Conservation (phyloP, 495 filamentous ascomycete genomes). For the Xylaria bambusicola region DNA sequence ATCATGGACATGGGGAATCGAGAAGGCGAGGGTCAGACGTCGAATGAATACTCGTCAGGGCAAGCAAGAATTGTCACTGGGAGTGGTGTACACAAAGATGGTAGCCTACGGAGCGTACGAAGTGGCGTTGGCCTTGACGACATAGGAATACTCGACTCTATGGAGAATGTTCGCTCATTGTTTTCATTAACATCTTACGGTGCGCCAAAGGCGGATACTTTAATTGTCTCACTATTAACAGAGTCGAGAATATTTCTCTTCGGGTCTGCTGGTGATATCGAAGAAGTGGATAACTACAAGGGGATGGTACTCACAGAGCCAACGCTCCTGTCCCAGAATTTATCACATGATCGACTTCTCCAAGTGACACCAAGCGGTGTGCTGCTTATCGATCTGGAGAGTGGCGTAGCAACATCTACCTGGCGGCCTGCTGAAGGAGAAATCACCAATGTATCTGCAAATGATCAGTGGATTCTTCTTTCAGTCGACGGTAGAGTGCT, state of each 20-base stretch:
- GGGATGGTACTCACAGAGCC: conserved; percentile 68
- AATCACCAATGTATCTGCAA: conserved; percentile 81
- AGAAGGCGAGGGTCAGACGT: conserved; percentile 67
- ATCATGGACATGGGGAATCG: conserved; percentile 93
- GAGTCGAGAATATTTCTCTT: conserved; percentile 87
- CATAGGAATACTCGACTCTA: conserved; percentile 71
- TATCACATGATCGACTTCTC: conserved; percentile 63
- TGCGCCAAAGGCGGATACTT: conserved; percentile 58
- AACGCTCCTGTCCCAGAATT: conserved; percentile 70
- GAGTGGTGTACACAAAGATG: conserved; percentile 84
- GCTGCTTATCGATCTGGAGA: conserved; percentile 66
- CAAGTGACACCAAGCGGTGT: conserved; percentile 74
- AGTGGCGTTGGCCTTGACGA: conserved; percentile 95
- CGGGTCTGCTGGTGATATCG: conserved; percentile 71
- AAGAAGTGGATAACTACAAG: conserved; percentile 75
- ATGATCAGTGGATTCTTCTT: conserved; percentile 65
- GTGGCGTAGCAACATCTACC: conserved; percentile 64
- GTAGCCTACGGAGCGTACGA: conserved; percentile 81
- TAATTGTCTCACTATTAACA: conserved; percentile 78
- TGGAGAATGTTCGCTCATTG: conserved; percentile 71
- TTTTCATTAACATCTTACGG: conserved; percentile 55
- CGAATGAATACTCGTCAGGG: conserved; percentile 87
- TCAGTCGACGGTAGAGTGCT: conserved; percentile 70
- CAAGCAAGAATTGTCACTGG: conserved; percentile 93
- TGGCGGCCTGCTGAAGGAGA: conserved; percentile 64